Percentiles rank a stretch among this genome's conserved stretches.
phyloP scores from a whole-genome alignment of 2,329 filamentous ascomycete species.

The Fusarium hainanense region DNA sequence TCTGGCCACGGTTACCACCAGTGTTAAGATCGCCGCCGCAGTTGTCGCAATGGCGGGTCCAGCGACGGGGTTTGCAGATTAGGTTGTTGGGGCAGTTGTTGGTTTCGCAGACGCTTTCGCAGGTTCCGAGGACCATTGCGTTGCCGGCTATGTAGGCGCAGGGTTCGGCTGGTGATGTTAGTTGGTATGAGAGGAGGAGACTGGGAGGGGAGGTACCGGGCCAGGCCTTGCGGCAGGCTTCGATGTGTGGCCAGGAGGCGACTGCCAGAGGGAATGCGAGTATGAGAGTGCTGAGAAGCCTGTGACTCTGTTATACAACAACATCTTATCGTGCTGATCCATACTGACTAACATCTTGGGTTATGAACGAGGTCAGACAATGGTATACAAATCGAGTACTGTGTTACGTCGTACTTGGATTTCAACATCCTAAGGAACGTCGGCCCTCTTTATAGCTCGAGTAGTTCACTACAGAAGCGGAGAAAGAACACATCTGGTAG shows the following conservation, averaged over 20 bases:
- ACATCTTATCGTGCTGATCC: too few relatives aligned
- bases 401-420: background rate
- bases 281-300: background rate
- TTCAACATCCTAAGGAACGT: too few relatives aligned
- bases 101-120: slow-evolving; percentile 1
- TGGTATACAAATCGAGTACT: accelerated
- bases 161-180: background rate
- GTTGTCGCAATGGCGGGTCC: background rate
- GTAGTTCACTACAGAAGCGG: too few relatives aligned
- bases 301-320: background rate
- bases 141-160: background rate
- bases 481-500: accelerated
- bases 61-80: background rate
- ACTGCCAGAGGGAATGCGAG: background rate
- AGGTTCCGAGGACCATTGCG: background rate
- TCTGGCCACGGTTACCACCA: background rate
- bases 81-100: background rate
- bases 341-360: background rate
- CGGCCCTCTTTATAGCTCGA: background rate
- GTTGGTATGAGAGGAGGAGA: background rate
- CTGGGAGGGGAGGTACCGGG: background rate
- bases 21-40: background rate
- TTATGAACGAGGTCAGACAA: accelerated
- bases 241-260: background rate
- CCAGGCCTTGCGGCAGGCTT: background rate